Base-by-base conservation (phyloP, 768 basidiomycete genomes). In the Tubosaeta sp. region DNA sequence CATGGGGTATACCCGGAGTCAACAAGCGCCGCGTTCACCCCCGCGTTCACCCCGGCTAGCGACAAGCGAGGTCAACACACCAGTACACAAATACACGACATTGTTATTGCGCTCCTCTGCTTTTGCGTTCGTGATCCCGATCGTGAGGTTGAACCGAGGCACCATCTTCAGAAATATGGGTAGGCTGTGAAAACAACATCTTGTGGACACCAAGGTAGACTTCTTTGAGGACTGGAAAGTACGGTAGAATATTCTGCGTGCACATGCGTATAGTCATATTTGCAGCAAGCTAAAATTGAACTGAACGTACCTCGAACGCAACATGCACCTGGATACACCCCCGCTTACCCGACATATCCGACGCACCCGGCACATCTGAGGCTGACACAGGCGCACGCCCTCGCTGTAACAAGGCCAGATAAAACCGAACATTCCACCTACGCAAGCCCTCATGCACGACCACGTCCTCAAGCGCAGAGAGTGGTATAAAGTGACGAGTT, bases 401-500 rank as follows among this genome's bases (percentile, higher is more conserved):
- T 10, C 32, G 71, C 10, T 46, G 63, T 32, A 84, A 58, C 25
- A 74, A 76, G 13, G 76, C 83, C 9, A 90, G 70, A 61, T 86
- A 89, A 61, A 81, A 88, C 14, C 81, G 76, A 19, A 90, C 76
- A 65, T 86, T 74, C 88, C 88, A 92, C 43, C 86, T 68, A 11
- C 68, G 74, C 14, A 91, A 65, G 1, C 83, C 88, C 65, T 92
- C 90, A 59, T 89, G 85, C 49, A 91, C 83, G 27, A 90, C 59
- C 41, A 86, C 72, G 51, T 88, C 86, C 47, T 77, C 74, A 17
- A 91, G 65, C 2, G 64, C 57, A 0, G 72, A 64, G 27, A 77
- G 64, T 7, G 85, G 82, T 55, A 91, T 81, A 65, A 91, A 90
- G 5, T 66, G 78, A 46, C 79, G 76, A 0, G 70, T 64, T 33